A percentile compares a stretch with the other conserved stretches of the same genome.
These are phyloP conservation scores for rapeseed (Brassica napus) DNA, from an alignment of 345 rosid genomes.

Conservation along the genomic window DNA sequence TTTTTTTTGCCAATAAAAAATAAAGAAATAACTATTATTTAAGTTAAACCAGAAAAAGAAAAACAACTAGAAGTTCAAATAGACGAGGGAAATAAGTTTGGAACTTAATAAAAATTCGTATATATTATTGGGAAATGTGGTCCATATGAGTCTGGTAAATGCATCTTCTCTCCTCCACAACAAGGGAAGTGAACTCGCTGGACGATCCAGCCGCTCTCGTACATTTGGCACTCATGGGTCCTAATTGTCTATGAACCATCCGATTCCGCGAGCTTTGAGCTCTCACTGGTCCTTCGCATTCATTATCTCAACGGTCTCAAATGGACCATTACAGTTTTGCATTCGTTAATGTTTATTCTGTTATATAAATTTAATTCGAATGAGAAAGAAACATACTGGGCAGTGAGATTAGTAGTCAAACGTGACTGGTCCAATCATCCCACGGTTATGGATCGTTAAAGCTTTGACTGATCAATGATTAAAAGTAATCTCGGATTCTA, in stretches of 20 bases:
- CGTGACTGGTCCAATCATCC: constrained; percentile 26
- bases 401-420: constrained; percentile 17
- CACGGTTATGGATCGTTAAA: constrained; percentile 23
- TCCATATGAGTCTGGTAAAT: constrained; percentile 25
- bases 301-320: constrained; percentile 36
- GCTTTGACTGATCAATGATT: constrained; percentile 29
- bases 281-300: constrained; percentile 41
- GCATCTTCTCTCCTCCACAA: constrained; percentile 21
- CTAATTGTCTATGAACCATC: constrained; percentile 29
- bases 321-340: constrained; percentile 34
- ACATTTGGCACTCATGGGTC: constrained; percentile 36
- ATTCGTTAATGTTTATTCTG: constrained; percentile 7
- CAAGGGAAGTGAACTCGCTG: constrained; percentile 38
- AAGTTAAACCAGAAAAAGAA: neutral
- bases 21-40: neutral
- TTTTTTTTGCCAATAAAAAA: neutral
- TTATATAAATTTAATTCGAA: neutral
- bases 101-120: neutral
- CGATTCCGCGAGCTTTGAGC: constrained; percentile 37
- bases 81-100: constrained; percentile 2
- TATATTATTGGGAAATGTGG: constrained; percentile 10
- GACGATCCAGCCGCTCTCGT: constrained; percentile 32
- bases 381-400: constrained; percentile 10
- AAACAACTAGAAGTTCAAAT: neutral
- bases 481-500: constrained; percentile 28